Conservation (phyloP, 306 rosid genomes). For the Lathyrus oleraceus region DNA sequence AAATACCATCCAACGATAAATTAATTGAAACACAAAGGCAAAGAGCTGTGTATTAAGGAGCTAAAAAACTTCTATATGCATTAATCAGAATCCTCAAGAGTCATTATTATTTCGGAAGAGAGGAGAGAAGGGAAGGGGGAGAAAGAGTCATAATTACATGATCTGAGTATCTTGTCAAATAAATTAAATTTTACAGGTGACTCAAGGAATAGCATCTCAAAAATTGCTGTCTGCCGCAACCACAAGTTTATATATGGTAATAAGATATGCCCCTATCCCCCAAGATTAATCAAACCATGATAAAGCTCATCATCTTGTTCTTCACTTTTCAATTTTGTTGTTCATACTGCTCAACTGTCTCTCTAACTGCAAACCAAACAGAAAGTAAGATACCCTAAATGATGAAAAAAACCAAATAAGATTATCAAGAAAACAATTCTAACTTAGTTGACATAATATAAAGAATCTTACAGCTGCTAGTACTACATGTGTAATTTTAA, state of each 20-base stretch:
- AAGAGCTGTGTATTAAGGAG: slow-evolving; percentile 4
- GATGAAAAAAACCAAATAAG: not conserved
- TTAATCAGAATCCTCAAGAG: slow-evolving; percentile 29
- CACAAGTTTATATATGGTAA: slow-evolving; percentile 39
- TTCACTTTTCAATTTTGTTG: slow-evolving; percentile 45
- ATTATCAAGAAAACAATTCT: slow-evolving; percentile 7
- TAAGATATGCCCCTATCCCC: slow-evolving; percentile 37
- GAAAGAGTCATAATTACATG: slow-evolving; percentile 37
- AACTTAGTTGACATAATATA: slow-evolving; percentile 7
- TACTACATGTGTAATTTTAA: not conserved
- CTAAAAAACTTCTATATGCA: slow-evolving; percentile 25
- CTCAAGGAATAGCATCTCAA: slow-evolving; percentile 46
- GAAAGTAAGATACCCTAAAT: slow-evolving; percentile 10
- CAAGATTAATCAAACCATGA: slow-evolving; percentile 32
- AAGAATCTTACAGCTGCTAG: not conserved
- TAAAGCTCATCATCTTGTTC: slow-evolving; percentile 20
- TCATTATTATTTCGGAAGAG: not conserved
- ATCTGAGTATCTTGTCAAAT: slow-evolving; percentile 17
- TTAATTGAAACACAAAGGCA: slow-evolving; percentile 9
- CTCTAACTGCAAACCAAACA: slow-evolving; percentile 50
- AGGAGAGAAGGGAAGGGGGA: not conserved
- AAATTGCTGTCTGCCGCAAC: slow-evolving; percentile 38
- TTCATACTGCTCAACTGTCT: slow-evolving; percentile 43
- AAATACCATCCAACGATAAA: not conserved
- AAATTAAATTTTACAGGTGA: slow-evolving; percentile 40